A percentile compares a stretch with the other conserved stretches of the same genome.
Evolutionary conservation across 306 rosid genomes (phyloP).

Genomic region (Lagenaria siceraria): DNA sequence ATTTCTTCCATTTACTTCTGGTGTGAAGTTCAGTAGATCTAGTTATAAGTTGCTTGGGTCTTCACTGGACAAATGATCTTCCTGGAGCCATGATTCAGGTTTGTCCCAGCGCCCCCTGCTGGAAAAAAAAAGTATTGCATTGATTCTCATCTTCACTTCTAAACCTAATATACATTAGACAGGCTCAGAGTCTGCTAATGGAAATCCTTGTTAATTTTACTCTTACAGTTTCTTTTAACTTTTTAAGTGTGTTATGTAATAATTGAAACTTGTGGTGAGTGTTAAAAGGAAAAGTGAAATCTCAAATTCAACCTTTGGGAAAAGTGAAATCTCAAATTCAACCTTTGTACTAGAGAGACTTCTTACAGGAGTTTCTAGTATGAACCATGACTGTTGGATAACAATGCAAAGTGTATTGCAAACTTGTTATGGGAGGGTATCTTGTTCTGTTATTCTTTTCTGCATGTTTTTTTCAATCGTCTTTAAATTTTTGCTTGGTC

Average conservation of each 20-base stretch:
- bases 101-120: not conserved
- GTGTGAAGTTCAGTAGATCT: conserved; percentile 73
- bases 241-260: not conserved
- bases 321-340: not conserved
- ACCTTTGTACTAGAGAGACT: not conserved
- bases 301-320: not conserved
- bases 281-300: not conserved
- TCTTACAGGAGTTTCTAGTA: not conserved
- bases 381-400: not conserved
- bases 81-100: conserved; percentile 99
- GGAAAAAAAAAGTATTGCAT: not conserved
- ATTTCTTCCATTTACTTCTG: conserved; percentile 9
- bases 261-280: not conserved
- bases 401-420: not conserved
- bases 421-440: not conserved
- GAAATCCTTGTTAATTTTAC: not conserved
- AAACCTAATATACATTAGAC: not conserved
- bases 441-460: not conserved
- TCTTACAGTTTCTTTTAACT: not conserved
- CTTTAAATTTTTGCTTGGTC: not conserved
- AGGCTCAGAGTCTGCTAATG: not conserved
- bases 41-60: conserved; percentile 85
- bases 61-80: conserved; percentile 97
- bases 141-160: not conserved
- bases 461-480: not conserved